Base-by-base conservation (phyloP, 2,329 filamentous ascomycete genomes). In the Trichoderma sp. region DNA sequence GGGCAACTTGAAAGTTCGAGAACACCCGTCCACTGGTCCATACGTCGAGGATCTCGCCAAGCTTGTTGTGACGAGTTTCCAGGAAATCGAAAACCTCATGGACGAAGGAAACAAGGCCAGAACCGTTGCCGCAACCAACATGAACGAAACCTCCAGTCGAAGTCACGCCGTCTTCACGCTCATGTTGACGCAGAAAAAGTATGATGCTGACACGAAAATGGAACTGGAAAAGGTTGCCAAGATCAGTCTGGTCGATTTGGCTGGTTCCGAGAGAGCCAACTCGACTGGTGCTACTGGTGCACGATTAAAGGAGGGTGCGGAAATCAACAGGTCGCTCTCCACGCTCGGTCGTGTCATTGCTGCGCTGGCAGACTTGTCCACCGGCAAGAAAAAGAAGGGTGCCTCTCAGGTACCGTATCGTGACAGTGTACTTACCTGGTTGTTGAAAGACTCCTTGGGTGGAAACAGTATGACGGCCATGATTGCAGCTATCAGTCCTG, bases 391-490 rank as follows among this genome's bases (percentile, higher is more conserved):
- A 83, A 97, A 91, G 77, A 91, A 91, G 70, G 87, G 89, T 23
- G 89, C 88, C 28, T 85, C 86, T 13, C 87, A 97, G 82, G 96
- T 99, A 1, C 97, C 96, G 0, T 99, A 99, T 80, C 92, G 96
- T 88, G 97, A 99, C 84, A 97, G 94, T 79, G 90, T 99, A 64
- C 84, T 99, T 75, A 99, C 96, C 1, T 99, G 96, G 96, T 84
- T 99, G 58, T 83, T 99, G 75, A 99, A 99, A 80, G 97, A 99
- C 81, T 98, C 95, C 4, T 84, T 99, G 6, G 96, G 96, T 79
- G 96, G 96, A 78, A 99, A 99, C 86, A 98, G 95, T 81, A 95
- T 98, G 93, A 99, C 96, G 28, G 96, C 96, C 72, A 99, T 99
- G 97, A 99, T 99, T 86, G 97, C 96, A 65, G 95, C 95, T 67